Evolutionary conservation across 2,329 filamentous ascomycete genomes (phyloP), one percentile per base, ranked within the genome.

Genomic region (Ceratocystis lukuohia): DNA sequence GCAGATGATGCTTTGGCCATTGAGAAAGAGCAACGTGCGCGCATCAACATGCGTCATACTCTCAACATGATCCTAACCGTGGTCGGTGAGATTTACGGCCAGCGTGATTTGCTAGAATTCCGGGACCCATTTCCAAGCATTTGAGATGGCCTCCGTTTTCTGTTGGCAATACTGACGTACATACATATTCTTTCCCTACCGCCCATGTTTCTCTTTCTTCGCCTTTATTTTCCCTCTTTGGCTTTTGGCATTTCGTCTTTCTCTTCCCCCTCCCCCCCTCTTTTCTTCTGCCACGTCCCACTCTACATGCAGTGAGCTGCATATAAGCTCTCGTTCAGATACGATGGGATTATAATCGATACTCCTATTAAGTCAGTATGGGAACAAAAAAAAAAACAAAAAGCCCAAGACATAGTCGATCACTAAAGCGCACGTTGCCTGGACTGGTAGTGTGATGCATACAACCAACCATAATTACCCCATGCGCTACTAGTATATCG

Each of bases 41-140:
- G 76, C 48, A 75, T 78, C 71, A 84, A 81, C 73, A 80, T 80
- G 77, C 80, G 83, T 33, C 87, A 85, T n/a, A 91, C 91, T 50
- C 79, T 96, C 44, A 92, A 95, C 76, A 96, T 96, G 90, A 89
- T 96, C 65, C 79, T 96, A 70, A 94, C 89, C 0, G 82, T 96
- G 45, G 87, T 88, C 61, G 92, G 91, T 71, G 91, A 96, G 76
- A 85, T 89, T 70, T 97, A 92, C 75, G 91, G 93, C 1, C 93
- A 97, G 76, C 82, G 87, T 70, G 93, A 97, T 75, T 76, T 96
- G 69, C 80, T 96, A 62, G 85, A 88, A 71, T 88, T 87, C 69
- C 83, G 91, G 67, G 83, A 87, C 69, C 82, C 82, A 3, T 85
- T 84, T 71, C 76, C 79, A 25, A 76, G 77, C 44, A 73, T 79